Base-by-base conservation (phyloP, 164 flowering plant species). In the Kingdonia uniflora region DNA sequence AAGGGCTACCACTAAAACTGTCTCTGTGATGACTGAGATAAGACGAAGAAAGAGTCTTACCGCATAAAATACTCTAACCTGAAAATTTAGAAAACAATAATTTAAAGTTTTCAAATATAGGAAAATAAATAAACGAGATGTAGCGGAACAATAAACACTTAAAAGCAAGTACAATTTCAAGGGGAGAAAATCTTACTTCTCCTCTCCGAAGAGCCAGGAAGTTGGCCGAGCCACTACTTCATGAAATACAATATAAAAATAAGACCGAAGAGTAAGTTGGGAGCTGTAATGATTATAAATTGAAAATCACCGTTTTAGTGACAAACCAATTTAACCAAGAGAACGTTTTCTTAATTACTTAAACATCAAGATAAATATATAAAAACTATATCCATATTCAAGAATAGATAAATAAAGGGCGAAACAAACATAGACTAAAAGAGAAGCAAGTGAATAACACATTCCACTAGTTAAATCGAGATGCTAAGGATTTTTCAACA, bases 1-100 rank as follows among this genome's bases (percentile, higher is more conserved):
- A 59, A 92, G 78, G 21, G 95, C 96, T 41, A 92, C 89, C 1
- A 92, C 92, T 52, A 92, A 68, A 49, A 73, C 74, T 21, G 87
- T 68, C 64, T 92, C 99, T 5, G 89, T 58, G 63, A 78, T 49
- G 41, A 79, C 85, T 53, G 99, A 88, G 39, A 88, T 54, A 40
- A 79, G 52, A 26, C 84, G 97, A 51, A 92, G 86, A 68, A 86
- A 88, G 56, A 92, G 71, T 58, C 99, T 80, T 21, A 92, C 95
- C 0, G 95, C 83, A 74, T 79, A 86, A 66, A 92, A 92, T 33
- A 92, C 99, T 71, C 78, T 77, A 58, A 84, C 89, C 99, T 92
- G 80, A 23, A 76, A 41, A 53, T 60, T 52, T 22, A 50, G 26
- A 52, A 44, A 50, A 45, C 19, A 40, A 44, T 8, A 14, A 19